Evolutionary conservation across 75 land plant species (phyloP), one percentile per base, ranked within the genome.

Genomic region (Ceratopteris richardii): DNA sequence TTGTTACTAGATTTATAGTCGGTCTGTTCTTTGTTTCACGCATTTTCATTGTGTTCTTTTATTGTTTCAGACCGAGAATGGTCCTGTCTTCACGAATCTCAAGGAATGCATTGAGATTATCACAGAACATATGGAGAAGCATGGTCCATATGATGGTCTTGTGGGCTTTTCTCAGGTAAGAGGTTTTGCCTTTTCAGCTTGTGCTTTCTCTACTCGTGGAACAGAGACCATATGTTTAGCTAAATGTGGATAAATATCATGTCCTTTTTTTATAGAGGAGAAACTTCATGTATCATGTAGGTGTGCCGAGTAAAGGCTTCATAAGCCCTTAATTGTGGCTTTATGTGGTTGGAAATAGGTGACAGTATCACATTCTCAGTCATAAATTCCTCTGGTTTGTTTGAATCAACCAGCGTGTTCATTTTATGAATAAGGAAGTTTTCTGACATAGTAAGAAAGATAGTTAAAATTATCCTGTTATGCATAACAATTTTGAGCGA

Each of bases 131-230:
- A 89, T 93, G 82, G 67, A 81, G 27, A 56, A 70, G 63, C 69
- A 81, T 42, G 98, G 90, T 5, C 95, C 98, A 0, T 80, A 80
- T 53, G 87, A 93, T 81, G 98, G 98, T 7, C 41, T 93, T 24
- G 54, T 93, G 40, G 98, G 98, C 11, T 93, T 93, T 61, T 93
- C 98, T 14, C 98, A 93, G 88, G 97, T 88, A 52, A 17, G 4
- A 37, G 0, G 4, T 22, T 19, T 3, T 41, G 23, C 4, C 25
- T 26, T 41, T n/a, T n/a, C n/a, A n/a, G n/a, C n/a, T 7, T 53
- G 37, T 37, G 23, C 21, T 31, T 6, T 31, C 20, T 37, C 1
- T 47, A 2, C 28, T 22, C 27, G n/a, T 46, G 21, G 5, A 46
- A 33, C 9, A 9, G 37, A 17, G 17, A 20, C 1, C 17, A 46